phyloP scores from a whole-genome alignment of 257 asterid genomes.

The Nicotiana sylvestris region DNA sequence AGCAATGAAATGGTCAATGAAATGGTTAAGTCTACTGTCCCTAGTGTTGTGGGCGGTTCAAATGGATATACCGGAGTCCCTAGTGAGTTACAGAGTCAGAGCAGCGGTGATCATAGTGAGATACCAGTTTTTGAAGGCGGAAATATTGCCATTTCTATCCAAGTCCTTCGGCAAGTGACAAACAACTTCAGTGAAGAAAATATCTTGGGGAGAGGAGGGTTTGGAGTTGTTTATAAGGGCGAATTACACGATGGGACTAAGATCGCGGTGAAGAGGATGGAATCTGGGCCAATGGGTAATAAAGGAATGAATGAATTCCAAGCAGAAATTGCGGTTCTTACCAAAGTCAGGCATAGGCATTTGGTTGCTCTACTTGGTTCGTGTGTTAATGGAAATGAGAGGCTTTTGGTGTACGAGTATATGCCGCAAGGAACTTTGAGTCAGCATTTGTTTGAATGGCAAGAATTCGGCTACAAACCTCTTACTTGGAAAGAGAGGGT shows the following conservation, averaged over 20 bases:
- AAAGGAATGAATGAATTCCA: slow-evolving; percentile 94
- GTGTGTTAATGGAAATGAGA: slow-evolving; percentile 79
- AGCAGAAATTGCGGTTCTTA: slow-evolving; percentile 87
- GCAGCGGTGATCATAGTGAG: slow-evolving; percentile 71
- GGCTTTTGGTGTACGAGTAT: slow-evolving; percentile 90
- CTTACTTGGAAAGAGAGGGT: slow-evolving; percentile 87
- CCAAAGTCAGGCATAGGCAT: slow-evolving; percentile 91
- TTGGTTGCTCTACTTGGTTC: slow-evolving; percentile 92
- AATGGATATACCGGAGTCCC: slow-evolving; percentile 41
- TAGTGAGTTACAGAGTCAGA: slow-evolving; percentile 66
- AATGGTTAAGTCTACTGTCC: slow-evolving; percentile 32
- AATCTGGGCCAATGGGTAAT: slow-evolving; percentile 76
- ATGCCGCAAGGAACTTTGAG: slow-evolving; percentile 91
- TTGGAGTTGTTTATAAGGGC: slow-evolving; percentile 85
- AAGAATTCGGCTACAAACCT: slow-evolving; percentile 48
- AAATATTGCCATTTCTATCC: slow-evolving; percentile 62
- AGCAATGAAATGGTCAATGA: slow-evolving; percentile 59
- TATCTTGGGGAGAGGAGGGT: slow-evolving; percentile 85
- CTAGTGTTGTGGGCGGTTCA: slow-evolving; percentile 29
- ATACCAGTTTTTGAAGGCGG: slow-evolving; percentile 72
- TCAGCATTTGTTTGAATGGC: slow-evolving; percentile 83
- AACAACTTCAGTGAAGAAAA: slow-evolving; percentile 64
- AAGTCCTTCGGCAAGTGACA: slow-evolving; percentile 82
- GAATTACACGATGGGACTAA: slow-evolving; percentile 90
- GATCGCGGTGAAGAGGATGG: slow-evolving; percentile 97